Evolutionary conservation across 129 eudicot species (phyloP).

Genomic region (Logfia minima): DNA sequence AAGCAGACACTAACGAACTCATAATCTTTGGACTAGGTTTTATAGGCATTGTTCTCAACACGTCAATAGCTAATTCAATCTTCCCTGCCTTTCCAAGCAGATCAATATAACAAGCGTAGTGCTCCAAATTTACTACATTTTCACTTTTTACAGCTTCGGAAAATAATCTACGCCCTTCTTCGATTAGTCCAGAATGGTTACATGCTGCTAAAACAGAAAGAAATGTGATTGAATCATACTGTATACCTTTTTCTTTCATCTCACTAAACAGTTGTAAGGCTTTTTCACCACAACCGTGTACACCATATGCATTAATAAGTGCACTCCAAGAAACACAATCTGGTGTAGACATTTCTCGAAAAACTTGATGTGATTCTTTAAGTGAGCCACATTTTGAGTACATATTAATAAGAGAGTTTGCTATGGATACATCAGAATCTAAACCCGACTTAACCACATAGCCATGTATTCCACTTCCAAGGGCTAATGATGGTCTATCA

Average conservation of each 20-base stretch:
- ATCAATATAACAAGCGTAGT: constrained; percentile 67
- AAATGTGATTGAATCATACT: constrained; percentile 44
- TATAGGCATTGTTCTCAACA: constrained; percentile 52
- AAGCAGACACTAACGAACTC: constrained; percentile 65
- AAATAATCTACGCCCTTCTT: constrained; percentile 49
- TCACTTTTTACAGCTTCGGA: constrained; percentile 30
- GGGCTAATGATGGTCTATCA: constrained; percentile 36
- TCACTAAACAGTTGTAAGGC: constrained; percentile 48
- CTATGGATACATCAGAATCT: constrained; percentile 30
- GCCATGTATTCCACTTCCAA: constrained; percentile 52
- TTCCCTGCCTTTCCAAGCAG: constrained; percentile 76
- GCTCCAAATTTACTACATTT: constrained; percentile 37
- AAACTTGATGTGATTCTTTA: constrained; percentile 41
- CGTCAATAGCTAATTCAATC: constrained; percentile 56
- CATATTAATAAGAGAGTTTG: constrained; percentile 58
- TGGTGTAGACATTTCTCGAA: constrained; percentile 39
- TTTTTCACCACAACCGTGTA: constrained; percentile 52
- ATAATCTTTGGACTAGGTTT: constrained; percentile 46
- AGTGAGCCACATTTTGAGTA: constrained; percentile 70
- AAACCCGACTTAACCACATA: constrained; percentile 45
- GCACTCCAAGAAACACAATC: constrained; percentile 64
- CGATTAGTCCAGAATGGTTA: constrained; percentile 60
- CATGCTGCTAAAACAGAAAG: constrained; percentile 63
- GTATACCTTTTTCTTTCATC: constrained; percentile 49
- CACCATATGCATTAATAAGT: constrained; percentile 53